Base-by-base conservation (phyloP, 1,284 basidiomycete genomes). In the Inonotus obliquus region DNA sequence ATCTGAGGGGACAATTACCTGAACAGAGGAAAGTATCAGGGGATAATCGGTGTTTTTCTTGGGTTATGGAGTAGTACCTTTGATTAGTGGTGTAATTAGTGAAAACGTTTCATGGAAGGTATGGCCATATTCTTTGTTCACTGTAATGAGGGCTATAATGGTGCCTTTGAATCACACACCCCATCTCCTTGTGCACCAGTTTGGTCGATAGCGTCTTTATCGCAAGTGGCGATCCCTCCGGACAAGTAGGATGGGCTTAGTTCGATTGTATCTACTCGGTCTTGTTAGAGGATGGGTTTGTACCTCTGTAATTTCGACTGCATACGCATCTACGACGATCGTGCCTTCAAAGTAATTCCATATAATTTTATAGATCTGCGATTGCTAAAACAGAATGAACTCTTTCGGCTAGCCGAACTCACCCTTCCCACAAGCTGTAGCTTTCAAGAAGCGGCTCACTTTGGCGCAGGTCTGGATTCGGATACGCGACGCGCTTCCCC, bases 101-200 rank as follows among this genome's bases (percentile, higher is more conserved):
- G 75, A 87, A 67, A 81, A 81, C 56, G 79, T 78, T 1, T 78
- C 77, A 51, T 91, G 89, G 89, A 73, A 82, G 64, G 83, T 85
- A 70, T 9, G 80, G 72, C 13, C 23, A 38, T 73, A 69, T 67
- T 71, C 67, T 57, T 71, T 71, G 62, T 61, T 6, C 56, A 14
- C 32, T 23, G 19, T 17, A 19, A 25, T 60, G 41, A 6, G 17
- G 7, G 7, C 39, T 48, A 1, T 54, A 82, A 79, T 85, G 82
- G 82, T 83, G 81, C 67, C 84, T 86, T 67, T 89, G 86, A 82
- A 77, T 90, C 55, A 86, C 81, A 27, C 76, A 89, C 1, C 87
- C 88, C 0, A 68, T 87, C 1, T 81, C 85, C 0, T 71, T 80
- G 10, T 67, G 75, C 29, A 79, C 84, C 0, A 78, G 86, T 25